These are phyloP conservation scores for Fraxinus pennsylvanica DNA, from an alignment of 257 asterid species.

Conservation along the genomic window DNA sequence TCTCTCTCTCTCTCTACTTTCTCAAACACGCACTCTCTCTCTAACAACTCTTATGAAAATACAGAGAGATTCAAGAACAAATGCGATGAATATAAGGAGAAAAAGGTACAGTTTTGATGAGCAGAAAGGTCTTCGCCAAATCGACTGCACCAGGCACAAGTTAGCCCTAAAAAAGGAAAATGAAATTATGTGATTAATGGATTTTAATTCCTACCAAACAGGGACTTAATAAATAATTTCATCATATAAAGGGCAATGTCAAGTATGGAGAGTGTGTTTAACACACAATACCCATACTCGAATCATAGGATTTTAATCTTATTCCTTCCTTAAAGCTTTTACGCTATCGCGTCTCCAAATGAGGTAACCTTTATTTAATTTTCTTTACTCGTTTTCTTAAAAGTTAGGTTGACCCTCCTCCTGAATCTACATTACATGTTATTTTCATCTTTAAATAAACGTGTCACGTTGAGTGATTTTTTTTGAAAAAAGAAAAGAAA, in stretches of 20 bases:
- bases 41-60: conserved; percentile 9
- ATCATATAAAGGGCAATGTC: not conserved
- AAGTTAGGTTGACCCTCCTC: too few species aligned
- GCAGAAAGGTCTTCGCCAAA: conserved; percentile 19
- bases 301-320: not conserved
- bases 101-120: conserved; percentile 43
- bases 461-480: not conserved
- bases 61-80: conserved; percentile 37
- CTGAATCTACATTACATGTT: too few species aligned
- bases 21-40: conserved; percentile 9
- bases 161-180: conserved; percentile 17
- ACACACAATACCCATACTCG: not conserved
- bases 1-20: conserved; percentile 22
- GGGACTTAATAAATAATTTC: not conserved
- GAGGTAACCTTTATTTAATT: too few species aligned
- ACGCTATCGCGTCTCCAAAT: too few species aligned
- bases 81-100: conserved; percentile 37
- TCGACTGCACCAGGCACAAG: conserved; percentile 17
- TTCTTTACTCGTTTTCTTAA: too few species aligned
- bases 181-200: not conserved
- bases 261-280: too few species aligned
- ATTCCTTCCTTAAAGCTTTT: not conserved
- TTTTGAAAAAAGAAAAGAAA: too few species aligned
- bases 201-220: not conserved
- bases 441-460: too few species aligned